phyloP scores from a whole-genome alignment of 768 basidiomycete genomes.

The Amanita inopinata region DNA sequence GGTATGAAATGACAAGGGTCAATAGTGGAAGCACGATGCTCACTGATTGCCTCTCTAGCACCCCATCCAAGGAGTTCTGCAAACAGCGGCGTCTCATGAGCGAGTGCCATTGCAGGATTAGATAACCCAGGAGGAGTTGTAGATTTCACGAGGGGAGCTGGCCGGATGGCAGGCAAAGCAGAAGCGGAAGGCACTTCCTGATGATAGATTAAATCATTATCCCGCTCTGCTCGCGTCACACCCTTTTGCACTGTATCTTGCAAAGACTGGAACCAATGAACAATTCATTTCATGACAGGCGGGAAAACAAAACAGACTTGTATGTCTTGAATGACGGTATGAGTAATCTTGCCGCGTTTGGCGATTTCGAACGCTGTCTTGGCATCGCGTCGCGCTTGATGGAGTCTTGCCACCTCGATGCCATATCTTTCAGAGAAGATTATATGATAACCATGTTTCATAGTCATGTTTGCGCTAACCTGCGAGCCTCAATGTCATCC shows the following conservation, averaged over 20 bases:
- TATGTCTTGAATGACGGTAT: conserved; percentile 64
- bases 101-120: conserved; percentile 48
- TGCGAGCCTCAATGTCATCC: conserved; percentile 75
- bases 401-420: conserved; percentile 70
- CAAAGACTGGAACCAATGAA: conserved; percentile 49
- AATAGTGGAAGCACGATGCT: conserved; percentile 18
- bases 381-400: conserved; percentile 54
- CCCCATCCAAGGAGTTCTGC: conserved; percentile 76
- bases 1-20: background rate
- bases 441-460: conserved; percentile 9
- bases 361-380: conserved; percentile 64
- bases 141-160: conserved; percentile 56
- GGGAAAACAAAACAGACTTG: conserved; percentile 41
- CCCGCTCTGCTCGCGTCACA: conserved; percentile 65
- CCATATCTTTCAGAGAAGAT: conserved; percentile 56
- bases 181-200: conserved; percentile 71
- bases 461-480: conserved; percentile 28
- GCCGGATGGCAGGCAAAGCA: conserved; percentile 53
- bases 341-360: conserved; percentile 49
- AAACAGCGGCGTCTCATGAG: conserved; percentile 54
- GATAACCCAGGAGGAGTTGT: conserved; percentile 43
- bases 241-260: conserved; percentile 60
- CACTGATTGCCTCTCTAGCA: conserved; percentile 82
- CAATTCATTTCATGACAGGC: conserved; percentile 6
- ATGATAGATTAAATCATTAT: conserved; percentile 96